phyloP scores from a whole-genome alignment of 148 eudicot genomes.

The Cornus suecica region DNA sequence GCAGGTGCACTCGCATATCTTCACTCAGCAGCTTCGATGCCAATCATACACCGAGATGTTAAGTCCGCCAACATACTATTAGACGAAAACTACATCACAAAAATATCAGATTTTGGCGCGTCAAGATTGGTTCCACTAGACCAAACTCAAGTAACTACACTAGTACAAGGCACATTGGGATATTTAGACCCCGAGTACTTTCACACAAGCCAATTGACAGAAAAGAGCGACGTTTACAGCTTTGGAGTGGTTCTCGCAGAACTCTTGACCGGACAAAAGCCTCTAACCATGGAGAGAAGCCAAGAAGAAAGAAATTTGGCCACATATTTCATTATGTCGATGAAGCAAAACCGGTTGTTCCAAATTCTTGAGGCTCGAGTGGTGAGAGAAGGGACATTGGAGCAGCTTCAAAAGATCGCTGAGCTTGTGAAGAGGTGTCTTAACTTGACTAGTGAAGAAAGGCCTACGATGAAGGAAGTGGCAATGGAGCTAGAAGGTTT shows the following conservation, averaged over 20 bases:
- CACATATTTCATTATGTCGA: conserved; percentile 18
- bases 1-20: conserved; percentile 31
- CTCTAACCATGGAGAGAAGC: conserved; percentile 10
- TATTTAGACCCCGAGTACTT: conserved; percentile 33
- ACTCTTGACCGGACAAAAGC: conserved; percentile 24
- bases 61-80: conserved; percentile 25
- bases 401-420: conserved; percentile 27
- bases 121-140: conserved; percentile 30
- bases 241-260: conserved; percentile 35
- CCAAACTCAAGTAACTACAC: conserved; percentile 22
- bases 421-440: conserved; percentile 28
- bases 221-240: conserved; percentile 35
- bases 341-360: conserved; percentile 23
- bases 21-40: conserved; percentile 27
- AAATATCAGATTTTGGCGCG: conserved; percentile 32
- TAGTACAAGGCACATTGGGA: conserved; percentile 30
- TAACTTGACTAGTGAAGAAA: conserved; percentile 22
- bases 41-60: conserved; percentile 31
- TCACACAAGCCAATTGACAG: conserved; percentile 23
- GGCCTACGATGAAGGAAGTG: conserved; percentile 41
- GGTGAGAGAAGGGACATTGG: conserved; percentile 31
- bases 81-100: conserved; percentile 21
- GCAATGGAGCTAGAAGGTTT: conserved; percentile 31
- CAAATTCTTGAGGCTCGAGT: conserved; percentile 28
- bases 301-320: conserved; percentile 20